phyloP scores from a whole-genome alignment of 1,284 basidiomycete species.

The Gomphus sp. region DNA sequence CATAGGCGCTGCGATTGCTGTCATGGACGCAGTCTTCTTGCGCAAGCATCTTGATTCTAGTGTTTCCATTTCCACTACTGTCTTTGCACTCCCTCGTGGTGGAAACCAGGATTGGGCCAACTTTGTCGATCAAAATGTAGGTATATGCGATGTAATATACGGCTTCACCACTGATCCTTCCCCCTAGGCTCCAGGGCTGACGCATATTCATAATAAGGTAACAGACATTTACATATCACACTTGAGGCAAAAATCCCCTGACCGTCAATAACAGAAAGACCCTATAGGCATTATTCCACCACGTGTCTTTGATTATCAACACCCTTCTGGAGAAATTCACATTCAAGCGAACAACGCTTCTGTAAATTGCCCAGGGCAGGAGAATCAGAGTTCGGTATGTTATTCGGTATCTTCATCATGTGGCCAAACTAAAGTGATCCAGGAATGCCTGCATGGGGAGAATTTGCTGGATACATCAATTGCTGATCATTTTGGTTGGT shows the following conservation, averaged over 20 bases:
- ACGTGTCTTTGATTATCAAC: slow-evolving; percentile 23
- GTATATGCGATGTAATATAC: not conserved
- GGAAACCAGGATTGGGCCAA: slow-evolving; percentile 37
- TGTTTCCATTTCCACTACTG: slow-evolving; percentile 26
- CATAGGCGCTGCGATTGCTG: slow-evolving; percentile 33
- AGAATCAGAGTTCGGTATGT: slow-evolving; percentile 16
- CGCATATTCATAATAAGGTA: not conserved
- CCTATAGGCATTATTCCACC: slow-evolving; percentile 29
- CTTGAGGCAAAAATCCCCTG: not conserved
- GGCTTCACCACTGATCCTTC: slow-evolving; percentile 1
- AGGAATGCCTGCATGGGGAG: not conserved
- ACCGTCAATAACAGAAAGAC: slow-evolving; percentile 22
- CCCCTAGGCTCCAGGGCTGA: slow-evolving; percentile 18
- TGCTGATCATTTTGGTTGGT: not conserved
- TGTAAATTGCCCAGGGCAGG: slow-evolving; percentile 21
- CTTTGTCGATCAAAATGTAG: slow-evolving; percentile 29
- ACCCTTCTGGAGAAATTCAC: slow-evolving; percentile 27
- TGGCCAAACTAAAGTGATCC: not conserved
- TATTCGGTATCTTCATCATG: not conserved
- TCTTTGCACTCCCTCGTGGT: slow-evolving; percentile 35
- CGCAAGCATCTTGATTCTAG: slow-evolving; percentile 26
- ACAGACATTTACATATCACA: slow-evolving; percentile 23
- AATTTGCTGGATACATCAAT: not conserved
- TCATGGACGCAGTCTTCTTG: slow-evolving; percentile 33
- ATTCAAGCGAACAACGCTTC: slow-evolving; percentile 22